These are phyloP conservation scores for Acacia acuminata DNA, from an alignment of 306 rosid genomes.

Conservation along the genomic window DNA sequence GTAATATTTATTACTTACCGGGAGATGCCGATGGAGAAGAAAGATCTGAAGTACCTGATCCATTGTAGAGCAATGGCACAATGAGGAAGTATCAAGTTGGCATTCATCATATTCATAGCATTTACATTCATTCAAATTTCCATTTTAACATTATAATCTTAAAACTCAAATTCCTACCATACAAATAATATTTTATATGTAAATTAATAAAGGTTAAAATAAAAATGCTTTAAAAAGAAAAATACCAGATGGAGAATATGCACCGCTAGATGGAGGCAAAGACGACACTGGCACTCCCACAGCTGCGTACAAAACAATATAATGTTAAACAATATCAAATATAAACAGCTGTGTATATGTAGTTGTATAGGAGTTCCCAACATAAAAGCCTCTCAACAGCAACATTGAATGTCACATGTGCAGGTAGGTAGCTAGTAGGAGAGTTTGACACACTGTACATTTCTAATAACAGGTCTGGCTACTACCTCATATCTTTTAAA, in stretches of 20 bases:
- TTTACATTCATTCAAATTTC: neutral
- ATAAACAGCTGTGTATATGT: neutral
- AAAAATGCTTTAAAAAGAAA: no score
- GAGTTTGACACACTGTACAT: no score
- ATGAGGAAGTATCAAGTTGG: neutral
- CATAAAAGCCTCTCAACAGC: neutral
- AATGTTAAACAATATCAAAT: neutral
- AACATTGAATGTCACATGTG: neutral
- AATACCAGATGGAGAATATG: neutral
- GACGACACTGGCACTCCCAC: constrained; percentile 50
- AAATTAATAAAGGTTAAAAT: no score
- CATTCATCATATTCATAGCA: neutral
- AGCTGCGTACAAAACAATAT: constrained; percentile 18
- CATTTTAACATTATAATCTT: no score
- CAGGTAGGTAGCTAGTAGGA: neutral
- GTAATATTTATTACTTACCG: neutral
- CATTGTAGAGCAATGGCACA: neutral
- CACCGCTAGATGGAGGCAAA: constrained; percentile 36
- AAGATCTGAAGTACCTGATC: constrained; percentile 25
- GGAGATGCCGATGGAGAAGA: constrained; percentile 5
- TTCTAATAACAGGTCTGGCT: no score
- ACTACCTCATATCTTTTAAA: no score
- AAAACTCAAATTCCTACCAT: no score
- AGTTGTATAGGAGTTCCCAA: neutral
- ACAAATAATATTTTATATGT: neutral